Evolutionary conservation across 805 yeast species (phyloP).

Genomic region (Lipomyces yamanashiensis): DNA sequence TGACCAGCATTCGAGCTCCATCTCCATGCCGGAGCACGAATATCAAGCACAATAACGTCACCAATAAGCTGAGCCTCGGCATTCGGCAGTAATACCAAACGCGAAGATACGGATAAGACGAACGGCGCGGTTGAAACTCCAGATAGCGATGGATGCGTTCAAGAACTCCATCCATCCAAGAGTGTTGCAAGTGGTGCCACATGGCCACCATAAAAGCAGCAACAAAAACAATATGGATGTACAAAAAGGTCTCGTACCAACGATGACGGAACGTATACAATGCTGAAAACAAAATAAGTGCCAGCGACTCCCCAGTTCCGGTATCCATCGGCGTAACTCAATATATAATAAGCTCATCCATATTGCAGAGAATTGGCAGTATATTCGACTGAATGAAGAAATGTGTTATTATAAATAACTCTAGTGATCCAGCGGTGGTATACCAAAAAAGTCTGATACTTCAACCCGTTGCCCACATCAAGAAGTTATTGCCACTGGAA

Average conservation of each 20-base stretch:
- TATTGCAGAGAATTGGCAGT: constrained; percentile 7
- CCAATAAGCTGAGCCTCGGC: constrained; percentile 2
- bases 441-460: constrained; percentile 58
- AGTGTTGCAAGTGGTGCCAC: constrained; percentile 63
- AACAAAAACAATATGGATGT: constrained; percentile 62
- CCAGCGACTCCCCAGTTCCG: constrained; percentile 13
- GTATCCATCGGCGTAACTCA: not conserved
- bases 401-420: constrained; percentile 14
- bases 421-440: constrained; percentile 63
- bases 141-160: constrained; percentile 62
- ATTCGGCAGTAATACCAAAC: constrained; percentile 6
- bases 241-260: constrained; percentile 63
- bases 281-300: constrained; percentile 40
- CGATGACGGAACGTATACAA: constrained; percentile 24
- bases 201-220: constrained; percentile 57
- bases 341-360: not conserved
- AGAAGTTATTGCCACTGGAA: constrained; percentile 74
- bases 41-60: constrained; percentile 2
- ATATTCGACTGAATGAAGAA: constrained; percentile 17
- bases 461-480: constrained; percentile 65
- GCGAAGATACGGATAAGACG: constrained; percentile 55
- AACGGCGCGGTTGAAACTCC: constrained; percentile 69
- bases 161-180: constrained; percentile 49
- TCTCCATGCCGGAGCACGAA: not conserved
- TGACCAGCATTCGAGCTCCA: constrained; percentile 29